phyloP scores from a whole-genome alignment of 2,329 filamentous ascomycete genomes.

The Clonostachys byssicola region DNA sequence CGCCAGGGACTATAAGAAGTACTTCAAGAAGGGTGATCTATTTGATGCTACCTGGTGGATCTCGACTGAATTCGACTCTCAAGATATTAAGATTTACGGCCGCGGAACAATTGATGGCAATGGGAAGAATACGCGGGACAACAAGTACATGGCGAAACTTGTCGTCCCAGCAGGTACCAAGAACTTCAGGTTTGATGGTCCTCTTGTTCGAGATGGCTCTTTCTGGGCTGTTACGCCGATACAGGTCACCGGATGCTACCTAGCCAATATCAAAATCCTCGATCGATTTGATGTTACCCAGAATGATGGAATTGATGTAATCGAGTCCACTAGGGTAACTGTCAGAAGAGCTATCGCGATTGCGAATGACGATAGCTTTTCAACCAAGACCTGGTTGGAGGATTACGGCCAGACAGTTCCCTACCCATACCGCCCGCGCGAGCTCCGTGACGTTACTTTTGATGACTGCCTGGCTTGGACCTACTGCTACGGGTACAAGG shows the following conservation, averaged over 20 bases:
- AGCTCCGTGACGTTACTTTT: neutral
- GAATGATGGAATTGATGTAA: conserved; percentile 1
- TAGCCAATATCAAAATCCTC: conserved; percentile 2
- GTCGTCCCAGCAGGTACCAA: conserved; percentile 1
- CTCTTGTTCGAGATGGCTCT: conserved; percentile 1
- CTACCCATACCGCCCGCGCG: neutral
- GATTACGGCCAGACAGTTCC: conserved; percentile 1
- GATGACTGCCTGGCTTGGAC: conserved; percentile 3
- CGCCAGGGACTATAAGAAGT: neutral
- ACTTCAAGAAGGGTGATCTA: neutral
- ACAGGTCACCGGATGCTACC: neutral
- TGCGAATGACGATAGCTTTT: conserved; percentile 2
- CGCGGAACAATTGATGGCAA: conserved; percentile 1
- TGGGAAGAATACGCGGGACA: neutral
- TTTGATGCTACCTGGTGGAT: conserved; percentile 1
- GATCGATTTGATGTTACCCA: conserved; percentile 1
- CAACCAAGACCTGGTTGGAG: conserved; percentile 1
- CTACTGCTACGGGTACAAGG: neutral
- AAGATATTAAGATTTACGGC: conserved; percentile 1
- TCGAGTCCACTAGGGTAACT: neutral
- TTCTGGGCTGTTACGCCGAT: conserved; percentile 1
- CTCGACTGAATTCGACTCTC: conserved; percentile 1
- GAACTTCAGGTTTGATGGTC: neutral
- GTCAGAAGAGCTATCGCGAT: conserved; percentile 1
- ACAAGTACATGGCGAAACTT: neutral